Evolutionary conservation across 768 basidiomycete genomes (phyloP), one percentile per base, ranked within the genome.

Genomic region (Pisolithus orientalis): DNA sequence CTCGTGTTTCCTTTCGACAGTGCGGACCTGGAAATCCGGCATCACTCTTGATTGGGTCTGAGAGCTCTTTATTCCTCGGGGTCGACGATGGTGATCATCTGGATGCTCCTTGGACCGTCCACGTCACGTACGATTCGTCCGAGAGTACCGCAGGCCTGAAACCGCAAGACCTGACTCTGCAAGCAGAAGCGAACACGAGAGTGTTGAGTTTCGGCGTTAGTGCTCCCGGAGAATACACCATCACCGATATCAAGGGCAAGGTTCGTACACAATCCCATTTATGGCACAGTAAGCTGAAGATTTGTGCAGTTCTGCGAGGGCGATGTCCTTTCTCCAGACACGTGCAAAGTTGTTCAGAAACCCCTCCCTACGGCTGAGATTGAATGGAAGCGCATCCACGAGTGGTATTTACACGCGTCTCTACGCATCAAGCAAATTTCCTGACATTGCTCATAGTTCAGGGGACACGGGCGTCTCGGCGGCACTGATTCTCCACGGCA

Each of bases 381-480:
- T 53, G 80, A 86, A 68, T 92, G 90, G 83, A 88, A 84, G 59
- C 84, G 84, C 47, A 87, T 94, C 53, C 90, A 93, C 55, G 92
- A 94, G 73, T 94, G 93, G 93, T 90, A 57, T 39, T 10, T 32
- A 8, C 25, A 40, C 25, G 6, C 28, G 9, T 45, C 48, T 32
- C 31, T 37, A 13, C 25, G 40, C 46, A 10, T 24, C 39, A 24
- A 55, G 43, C 50, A 45, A 53, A 17, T 53, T 56, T 25, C 29
- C 54, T 11, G 54, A 51, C 10, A n/a, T 6, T 47, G 39, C 38
- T 49, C 42, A 32, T 57, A 92, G 89, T 65, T 90, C 90, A 46
- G 88, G 90, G 1, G 94, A 96, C 60, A 93, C 89, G 16, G 94
- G 95, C 7, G 90, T 95, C 44, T 85, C 85, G 11, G 93, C 90